Evolutionary conservation across 352 stramenopile genomes (phyloP), one percentile per base, ranked within the genome.

Genomic region (Pythium myriotylum): DNA sequence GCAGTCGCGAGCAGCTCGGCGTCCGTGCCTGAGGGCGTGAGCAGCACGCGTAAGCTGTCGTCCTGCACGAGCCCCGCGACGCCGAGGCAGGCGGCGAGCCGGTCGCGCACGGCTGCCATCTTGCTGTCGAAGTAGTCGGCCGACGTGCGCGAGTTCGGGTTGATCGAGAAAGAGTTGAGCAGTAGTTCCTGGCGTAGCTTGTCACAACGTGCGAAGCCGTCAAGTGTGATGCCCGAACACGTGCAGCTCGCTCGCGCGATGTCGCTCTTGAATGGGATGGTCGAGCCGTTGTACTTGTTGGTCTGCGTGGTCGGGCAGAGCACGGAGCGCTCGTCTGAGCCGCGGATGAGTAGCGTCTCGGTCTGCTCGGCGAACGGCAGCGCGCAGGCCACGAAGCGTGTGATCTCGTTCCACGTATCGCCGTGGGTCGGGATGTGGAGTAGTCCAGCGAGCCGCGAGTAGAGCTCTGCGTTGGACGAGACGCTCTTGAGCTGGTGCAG

Each of bases 201-300:
- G 54, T 94, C 80, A 54, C 81, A 90, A 17, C 67, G 71, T 23
- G 74, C 72, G 54, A 92, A 93, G 3, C 68, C 81, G n/a, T 86
- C 62, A 19, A 81, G 67, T 7, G 74, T 81, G 52, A 94, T 86
- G 49, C 82, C 89, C 45, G 83, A 94, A 70, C 88, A 92, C 33
- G 89, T 96, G 72, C 89, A 96, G 55, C 84, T 94, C 16, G 79
- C 86, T 6, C 89, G 79, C 13, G 76, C 69, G 51, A 96, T 87
- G 51, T 90, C 78, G 42, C 55, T 79, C n/a, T 59, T 63, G 45
- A 68, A 78, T 13, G 80, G 74, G 14, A 95, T 72, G n/a, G 88
- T 94, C 19, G 88, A 92, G 53, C 77, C 83, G 62, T 93, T 82
- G 59, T 96, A 96, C 52, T 91, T 96, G 77, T 96, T 96, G n/a